Percentiles rank a stretch among this genome's conserved stretches.
These are phyloP conservation scores for Lichtheimia ramosa DNA, from an alignment of 371 early-diverging fungal genomes.

Conservation along the genomic window DNA sequence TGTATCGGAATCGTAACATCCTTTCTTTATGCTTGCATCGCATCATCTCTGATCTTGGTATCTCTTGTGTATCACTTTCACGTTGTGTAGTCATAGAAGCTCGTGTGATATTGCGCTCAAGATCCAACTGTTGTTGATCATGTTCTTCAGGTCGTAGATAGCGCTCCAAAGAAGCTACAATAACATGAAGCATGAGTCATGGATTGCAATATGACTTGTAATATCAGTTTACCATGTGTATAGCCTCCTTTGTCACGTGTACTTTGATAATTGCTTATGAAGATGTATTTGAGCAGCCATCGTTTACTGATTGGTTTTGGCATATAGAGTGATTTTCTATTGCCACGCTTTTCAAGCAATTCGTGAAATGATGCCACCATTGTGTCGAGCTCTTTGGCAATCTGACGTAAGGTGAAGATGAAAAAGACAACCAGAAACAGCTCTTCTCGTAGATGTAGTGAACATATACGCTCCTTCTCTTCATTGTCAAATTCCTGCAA, in stretches of 20 bases:
- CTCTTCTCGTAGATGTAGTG: constrained; percentile 59
- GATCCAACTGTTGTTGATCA: no score
- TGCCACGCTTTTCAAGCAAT: constrained; percentile 21
- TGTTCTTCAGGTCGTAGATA: no score
- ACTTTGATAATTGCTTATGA: constrained; percentile 39
- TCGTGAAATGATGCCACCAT: constrained; percentile 41
- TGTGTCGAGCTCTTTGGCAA: constrained; percentile 49
- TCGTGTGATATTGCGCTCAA: no score
- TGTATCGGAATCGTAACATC: constrained; percentile 25
- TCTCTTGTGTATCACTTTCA: not conserved
- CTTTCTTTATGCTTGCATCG: constrained; percentile 6
- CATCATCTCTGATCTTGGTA: not conserved
- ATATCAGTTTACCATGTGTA: constrained; percentile 27
- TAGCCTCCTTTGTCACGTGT: constrained; percentile 45
- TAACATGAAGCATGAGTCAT: no score
- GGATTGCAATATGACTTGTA: no score
- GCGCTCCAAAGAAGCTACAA: no score
- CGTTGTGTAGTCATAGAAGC: not conserved
- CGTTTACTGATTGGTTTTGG: constrained; percentile 45
- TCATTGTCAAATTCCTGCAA: constrained; percentile 13
- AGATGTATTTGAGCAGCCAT: constrained; percentile 54
- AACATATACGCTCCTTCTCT: constrained; percentile 21
- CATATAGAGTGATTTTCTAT: constrained; percentile 46
- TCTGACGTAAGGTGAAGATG: constrained; percentile 59
- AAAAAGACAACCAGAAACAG: constrained; percentile 66